Conservation (phyloP, 1,284 basidiomycete genomes). For the Trichosporon sp. region DNA sequence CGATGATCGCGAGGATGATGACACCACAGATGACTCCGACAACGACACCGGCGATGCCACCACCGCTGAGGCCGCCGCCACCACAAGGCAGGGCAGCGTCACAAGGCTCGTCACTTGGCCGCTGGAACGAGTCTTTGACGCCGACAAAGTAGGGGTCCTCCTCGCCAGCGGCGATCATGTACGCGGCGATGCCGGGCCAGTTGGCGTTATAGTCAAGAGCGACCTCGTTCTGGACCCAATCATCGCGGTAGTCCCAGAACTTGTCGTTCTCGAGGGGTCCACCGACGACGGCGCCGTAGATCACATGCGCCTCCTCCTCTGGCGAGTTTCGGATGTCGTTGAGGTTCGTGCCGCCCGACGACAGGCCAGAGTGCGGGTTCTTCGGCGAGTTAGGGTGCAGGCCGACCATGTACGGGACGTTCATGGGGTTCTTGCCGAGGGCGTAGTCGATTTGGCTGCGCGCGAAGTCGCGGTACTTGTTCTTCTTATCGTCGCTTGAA, state of each 20-base stretch:
- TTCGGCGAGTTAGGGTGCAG: conserved; percentile 80
- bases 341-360: conserved; percentile 69
- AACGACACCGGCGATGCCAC: conserved; percentile 60
- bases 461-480: conserved; percentile 52
- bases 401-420: conserved; percentile 59
- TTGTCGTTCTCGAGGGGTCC: conserved; percentile 72
- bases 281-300: conserved; percentile 84
- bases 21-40: conserved; percentile 57
- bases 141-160: conserved; percentile 71
- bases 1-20: not conserved
- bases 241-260: conserved; percentile 74
- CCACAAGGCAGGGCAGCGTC: conserved; percentile 63
- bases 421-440: conserved; percentile 83
- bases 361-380: conserved; percentile 82
- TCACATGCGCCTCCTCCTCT: conserved; percentile 62
- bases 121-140: conserved; percentile 64
- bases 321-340: conserved; percentile 66
- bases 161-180: conserved; percentile 32
- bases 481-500: conserved; percentile 58
- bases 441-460: conserved; percentile 67
- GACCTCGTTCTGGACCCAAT: conserved; percentile 45
- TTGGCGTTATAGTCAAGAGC: conserved; percentile 69
- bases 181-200: conserved; percentile 70
- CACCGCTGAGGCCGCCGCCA: conserved; percentile 54
- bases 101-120: conserved; percentile 67